These are phyloP conservation scores for Zygosaccharomyces lentus DNA, from an alignment of 805 yeast species.

Conservation along the genomic window DNA sequence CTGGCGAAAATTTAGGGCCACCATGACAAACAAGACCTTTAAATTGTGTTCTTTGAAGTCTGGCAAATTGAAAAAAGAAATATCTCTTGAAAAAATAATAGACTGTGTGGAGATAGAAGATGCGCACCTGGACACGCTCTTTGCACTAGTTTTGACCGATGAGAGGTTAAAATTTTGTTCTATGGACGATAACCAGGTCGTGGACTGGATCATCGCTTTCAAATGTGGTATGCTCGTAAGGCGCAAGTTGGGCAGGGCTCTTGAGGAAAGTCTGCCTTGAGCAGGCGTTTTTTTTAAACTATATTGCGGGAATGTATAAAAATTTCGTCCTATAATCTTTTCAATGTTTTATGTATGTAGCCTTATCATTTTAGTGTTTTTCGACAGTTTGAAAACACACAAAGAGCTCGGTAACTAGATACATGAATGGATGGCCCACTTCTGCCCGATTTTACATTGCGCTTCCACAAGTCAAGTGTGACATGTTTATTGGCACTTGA, in stretches of 20 bases:
- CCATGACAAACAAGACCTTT: slow-evolving; percentile 16
- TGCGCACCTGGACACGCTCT: slow-evolving; percentile 11
- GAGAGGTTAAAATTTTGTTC: slow-evolving; percentile 21
- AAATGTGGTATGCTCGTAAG: slow-evolving; percentile 22
- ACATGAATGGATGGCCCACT: slow-evolving; percentile 6
- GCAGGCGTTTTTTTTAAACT: not conserved
- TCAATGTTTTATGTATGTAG: not conserved
- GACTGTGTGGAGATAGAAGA: slow-evolving; percentile 23
- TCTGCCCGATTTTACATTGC: slow-evolving; percentile 17
- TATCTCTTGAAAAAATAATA: slow-evolving; percentile 16
- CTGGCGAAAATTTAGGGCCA: slow-evolving; percentile 20
- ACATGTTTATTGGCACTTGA: slow-evolving; percentile 13
- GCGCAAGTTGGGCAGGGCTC: slow-evolving; percentile 2
- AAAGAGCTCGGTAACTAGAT: not conserved
- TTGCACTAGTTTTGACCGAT: slow-evolving; percentile 19
- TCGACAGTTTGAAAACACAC: not conserved
- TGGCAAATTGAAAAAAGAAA: slow-evolving; percentile 12
- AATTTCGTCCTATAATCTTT: not conserved
- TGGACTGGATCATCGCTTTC: slow-evolving; percentile 25
- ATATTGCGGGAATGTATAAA: not conserved
- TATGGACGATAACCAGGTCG: slow-evolving; percentile 18
- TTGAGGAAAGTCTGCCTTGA: not conserved
- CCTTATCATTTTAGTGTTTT: not conserved
- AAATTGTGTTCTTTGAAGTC: slow-evolving; percentile 17
- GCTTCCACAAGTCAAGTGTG: slow-evolving; percentile 21